Conservation (phyloP, 805 yeast species). For the Wickerhamiella hasegawae region DNA sequence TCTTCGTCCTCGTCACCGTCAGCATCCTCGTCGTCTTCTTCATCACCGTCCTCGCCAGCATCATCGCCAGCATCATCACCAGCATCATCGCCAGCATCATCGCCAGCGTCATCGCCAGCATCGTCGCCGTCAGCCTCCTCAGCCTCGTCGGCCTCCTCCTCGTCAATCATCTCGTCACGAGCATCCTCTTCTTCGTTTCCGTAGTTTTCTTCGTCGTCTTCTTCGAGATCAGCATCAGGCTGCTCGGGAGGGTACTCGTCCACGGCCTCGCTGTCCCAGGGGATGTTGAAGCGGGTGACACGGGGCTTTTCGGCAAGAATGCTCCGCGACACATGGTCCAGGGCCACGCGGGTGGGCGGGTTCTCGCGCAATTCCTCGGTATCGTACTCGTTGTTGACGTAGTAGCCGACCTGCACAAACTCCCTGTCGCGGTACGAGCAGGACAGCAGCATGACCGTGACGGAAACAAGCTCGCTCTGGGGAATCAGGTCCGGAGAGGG, state of each 20-base stretch:
- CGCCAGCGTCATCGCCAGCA: constrained; percentile 8
- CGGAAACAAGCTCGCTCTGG: constrained; percentile 85
- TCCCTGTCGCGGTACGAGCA: constrained; percentile 90
- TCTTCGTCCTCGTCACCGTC: constrained; percentile 12
- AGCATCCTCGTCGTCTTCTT: constrained; percentile 3
- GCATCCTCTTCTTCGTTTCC: constrained; percentile 12
- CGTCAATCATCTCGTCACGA: constrained; percentile 5
- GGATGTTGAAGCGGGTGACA: constrained; percentile 90
- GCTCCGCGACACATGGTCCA: constrained; percentile 85
- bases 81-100: constrained; percentile 10
- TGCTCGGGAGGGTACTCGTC: constrained; percentile 18
- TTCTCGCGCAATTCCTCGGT: constrained; percentile 82
- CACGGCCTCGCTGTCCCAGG: constrained; percentile 38
- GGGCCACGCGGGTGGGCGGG: constrained; percentile 87
- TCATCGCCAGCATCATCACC: constrained; percentile 6
- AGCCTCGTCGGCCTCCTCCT: constrained; percentile 14
- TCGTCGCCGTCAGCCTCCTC: constrained; percentile 16
- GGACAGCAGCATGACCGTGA: constrained; percentile 81
- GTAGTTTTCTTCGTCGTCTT: constrained; percentile 5
- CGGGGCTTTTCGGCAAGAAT: constrained; percentile 94
- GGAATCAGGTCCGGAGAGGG: constrained; percentile 95
- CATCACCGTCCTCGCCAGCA: constrained; percentile 1
- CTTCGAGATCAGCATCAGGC: constrained; percentile 12
- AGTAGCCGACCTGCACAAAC: constrained; percentile 93
- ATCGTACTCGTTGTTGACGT: constrained; percentile 94